These are phyloP conservation scores for Neurospora sp. DNA, from an alignment of 2,329 filamentous ascomycete species.

Conservation along the genomic window DNA sequence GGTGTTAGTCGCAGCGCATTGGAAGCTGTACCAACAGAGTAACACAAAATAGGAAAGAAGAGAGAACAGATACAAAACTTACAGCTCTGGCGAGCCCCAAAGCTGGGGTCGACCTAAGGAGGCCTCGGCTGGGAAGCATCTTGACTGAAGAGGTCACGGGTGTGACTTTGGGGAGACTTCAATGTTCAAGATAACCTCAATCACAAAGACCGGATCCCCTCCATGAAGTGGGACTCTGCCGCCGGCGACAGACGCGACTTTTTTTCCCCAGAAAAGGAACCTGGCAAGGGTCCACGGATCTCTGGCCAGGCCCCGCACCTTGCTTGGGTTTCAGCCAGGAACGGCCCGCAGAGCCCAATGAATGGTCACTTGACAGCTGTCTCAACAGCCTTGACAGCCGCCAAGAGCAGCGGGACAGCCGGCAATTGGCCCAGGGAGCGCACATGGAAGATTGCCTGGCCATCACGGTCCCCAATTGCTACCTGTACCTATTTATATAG, in stretches of 20 bases:
- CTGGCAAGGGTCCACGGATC: not conserved
- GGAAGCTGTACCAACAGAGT: not conserved
- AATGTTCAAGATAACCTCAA: not conserved
- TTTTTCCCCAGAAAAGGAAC: not conserved
- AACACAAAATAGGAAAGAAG: conserved; percentile 10
- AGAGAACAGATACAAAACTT: conserved; percentile 7
- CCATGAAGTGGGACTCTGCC: not conserved
- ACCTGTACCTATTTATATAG: not conserved
- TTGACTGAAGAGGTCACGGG: conserved; percentile 7
- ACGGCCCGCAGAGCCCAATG: not conserved
- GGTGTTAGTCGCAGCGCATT: conserved; percentile 2
- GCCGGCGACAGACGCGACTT: not conserved
- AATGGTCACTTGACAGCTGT: not conserved
- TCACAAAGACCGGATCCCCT: not conserved
- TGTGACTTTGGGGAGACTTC: not conserved
- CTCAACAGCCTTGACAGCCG: not conserved
- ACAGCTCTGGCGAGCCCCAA: conserved; percentile 30
- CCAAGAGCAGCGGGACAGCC: not conserved
- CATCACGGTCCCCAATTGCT: not conserved
- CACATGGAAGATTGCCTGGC: not conserved
- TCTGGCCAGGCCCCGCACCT: not conserved
- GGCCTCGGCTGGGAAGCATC: conserved; percentile 47
- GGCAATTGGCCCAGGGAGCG: not conserved
- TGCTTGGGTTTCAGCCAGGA: not conserved
- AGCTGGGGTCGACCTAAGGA: conserved; percentile 36